Percentiles rank a stretch among this genome's conserved stretches.
These are phyloP conservation scores for Suillus paluster DNA, from an alignment of 768 basidiomycete genomes.

Conservation along the genomic window DNA sequence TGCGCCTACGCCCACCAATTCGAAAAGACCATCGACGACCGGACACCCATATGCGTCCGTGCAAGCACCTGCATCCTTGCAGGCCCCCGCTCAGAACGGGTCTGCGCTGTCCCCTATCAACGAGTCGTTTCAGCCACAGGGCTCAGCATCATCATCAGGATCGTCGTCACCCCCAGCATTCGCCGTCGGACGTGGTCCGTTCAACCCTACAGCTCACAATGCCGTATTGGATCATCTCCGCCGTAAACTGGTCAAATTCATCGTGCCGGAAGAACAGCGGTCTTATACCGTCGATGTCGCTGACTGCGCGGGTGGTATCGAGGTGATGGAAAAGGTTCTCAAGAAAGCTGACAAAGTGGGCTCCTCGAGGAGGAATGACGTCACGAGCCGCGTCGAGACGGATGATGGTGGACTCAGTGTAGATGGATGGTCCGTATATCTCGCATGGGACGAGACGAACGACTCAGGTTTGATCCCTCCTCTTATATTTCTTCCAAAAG, in stretches of 20 bases:
- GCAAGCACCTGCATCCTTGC: slow-evolving; percentile 47
- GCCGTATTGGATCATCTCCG: slow-evolving; percentile 73
- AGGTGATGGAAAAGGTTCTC: slow-evolving; percentile 87
- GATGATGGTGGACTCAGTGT: slow-evolving; percentile 79
- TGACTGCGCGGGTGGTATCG: slow-evolving; percentile 79
- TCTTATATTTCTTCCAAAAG: neutral
- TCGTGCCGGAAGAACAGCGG: slow-evolving; percentile 79
- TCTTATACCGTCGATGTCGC: slow-evolving; percentile 80
- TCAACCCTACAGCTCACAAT: slow-evolving; percentile 48
- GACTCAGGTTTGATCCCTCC: slow-evolving; percentile 49
- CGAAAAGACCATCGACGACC: slow-evolving; percentile 51
- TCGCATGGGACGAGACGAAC: slow-evolving; percentile 60
- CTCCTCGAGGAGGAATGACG: slow-evolving; percentile 44
- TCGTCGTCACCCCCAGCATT: slow-evolving; percentile 59
- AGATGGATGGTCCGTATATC: slow-evolving; percentile 89
- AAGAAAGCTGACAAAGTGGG: slow-evolving; percentile 84
- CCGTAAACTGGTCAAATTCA: slow-evolving; percentile 87
- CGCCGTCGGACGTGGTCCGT: slow-evolving; percentile 64
- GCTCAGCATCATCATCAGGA: slow-evolving; percentile 26
- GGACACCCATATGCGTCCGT: slow-evolving; percentile 66
- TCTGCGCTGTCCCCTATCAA: slow-evolving; percentile 73
- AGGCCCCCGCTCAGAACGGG: slow-evolving; percentile 36
- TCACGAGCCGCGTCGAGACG: slow-evolving; percentile 60
- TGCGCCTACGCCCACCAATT: slow-evolving; percentile 34
- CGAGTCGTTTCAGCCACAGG: slow-evolving; percentile 53